Evolutionary conservation across 2,329 filamentous ascomycete genomes (phyloP).

Genomic region (Chrysoporthe cubensis): DNA sequence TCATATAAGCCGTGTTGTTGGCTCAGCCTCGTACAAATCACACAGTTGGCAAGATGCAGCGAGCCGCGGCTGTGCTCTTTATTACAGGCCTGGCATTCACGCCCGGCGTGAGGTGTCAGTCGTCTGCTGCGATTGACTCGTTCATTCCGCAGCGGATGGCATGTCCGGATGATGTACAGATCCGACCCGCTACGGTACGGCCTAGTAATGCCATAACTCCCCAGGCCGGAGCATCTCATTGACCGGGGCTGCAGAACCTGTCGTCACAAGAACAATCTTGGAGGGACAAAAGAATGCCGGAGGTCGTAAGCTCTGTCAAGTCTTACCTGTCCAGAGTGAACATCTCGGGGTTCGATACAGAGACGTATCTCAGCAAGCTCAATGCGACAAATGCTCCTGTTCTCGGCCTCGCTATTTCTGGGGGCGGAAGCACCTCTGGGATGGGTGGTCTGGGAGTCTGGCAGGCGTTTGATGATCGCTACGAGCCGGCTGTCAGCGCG

Average conservation of each 20-base stretch:
- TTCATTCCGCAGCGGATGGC: slow-evolving; percentile 8
- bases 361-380: neutral
- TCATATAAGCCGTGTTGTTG: neutral
- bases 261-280: neutral
- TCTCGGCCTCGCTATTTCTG: slow-evolving; percentile 1
- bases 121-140: neutral
- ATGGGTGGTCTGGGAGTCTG: slow-evolving; percentile 3
- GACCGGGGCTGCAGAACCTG: neutral
- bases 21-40: neutral
- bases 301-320: neutral
- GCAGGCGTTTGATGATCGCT: slow-evolving; percentile 2
- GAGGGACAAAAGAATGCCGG: neutral
- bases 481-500: neutral
- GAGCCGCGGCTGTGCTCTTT: neutral
- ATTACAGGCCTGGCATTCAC: neutral
- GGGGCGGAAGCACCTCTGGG: slow-evolving; percentile 1
- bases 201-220: neutral
- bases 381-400: neutral
- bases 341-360: slow-evolving; percentile 3
- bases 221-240: neutral
- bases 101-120: neutral
- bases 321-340: neutral
- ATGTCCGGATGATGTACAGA: neutral
- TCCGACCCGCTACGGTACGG: neutral
- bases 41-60: neutral